Percentiles rank a stretch among this genome's conserved stretches.
phyloP scores from a whole-genome alignment of 306 rosid species.

The Pyrus betulifolia region DNA sequence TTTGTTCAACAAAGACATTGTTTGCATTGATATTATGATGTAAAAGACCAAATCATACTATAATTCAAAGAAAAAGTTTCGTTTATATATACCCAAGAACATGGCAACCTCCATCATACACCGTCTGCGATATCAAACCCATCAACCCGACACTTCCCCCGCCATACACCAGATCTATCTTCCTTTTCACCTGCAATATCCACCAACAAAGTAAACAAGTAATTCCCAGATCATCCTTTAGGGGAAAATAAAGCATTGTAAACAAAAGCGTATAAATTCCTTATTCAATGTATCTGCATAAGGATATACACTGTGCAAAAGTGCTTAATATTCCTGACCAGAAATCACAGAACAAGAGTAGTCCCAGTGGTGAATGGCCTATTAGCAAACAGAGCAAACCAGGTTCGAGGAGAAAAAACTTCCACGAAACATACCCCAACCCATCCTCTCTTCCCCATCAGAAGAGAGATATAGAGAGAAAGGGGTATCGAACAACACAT shows the following conservation, averaged over 20 bases:
- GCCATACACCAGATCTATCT: conserved; percentile 84
- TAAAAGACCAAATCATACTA: not conserved
- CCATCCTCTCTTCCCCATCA: not conserved
- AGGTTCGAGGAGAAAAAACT: not conserved
- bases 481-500: not conserved
- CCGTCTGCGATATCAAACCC: conserved; percentile 83
- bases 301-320: not conserved
- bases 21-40: not conserved
- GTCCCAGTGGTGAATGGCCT: not conserved
- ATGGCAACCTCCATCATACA: conserved; percentile 83
- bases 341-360: not conserved
- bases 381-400: conserved; percentile 8
- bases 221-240: conserved; percentile 4
- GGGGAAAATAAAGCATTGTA: not conserved
- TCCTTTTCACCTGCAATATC: conserved; percentile 64
- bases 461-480: not conserved
- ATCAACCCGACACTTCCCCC: conserved; percentile 89
- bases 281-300: conserved; percentile 9
- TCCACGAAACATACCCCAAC: not conserved
- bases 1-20: conserved; percentile 7
- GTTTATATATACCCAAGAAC: conserved; percentile 64
- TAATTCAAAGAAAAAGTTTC: not conserved
- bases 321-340: not conserved
- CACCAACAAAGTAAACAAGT: conserved; percentile 1
- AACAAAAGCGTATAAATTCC: not conserved